Evolutionary conservation across 306 rosid species (phyloP).

Genomic region (Lithocarpus polystachyus): DNA sequence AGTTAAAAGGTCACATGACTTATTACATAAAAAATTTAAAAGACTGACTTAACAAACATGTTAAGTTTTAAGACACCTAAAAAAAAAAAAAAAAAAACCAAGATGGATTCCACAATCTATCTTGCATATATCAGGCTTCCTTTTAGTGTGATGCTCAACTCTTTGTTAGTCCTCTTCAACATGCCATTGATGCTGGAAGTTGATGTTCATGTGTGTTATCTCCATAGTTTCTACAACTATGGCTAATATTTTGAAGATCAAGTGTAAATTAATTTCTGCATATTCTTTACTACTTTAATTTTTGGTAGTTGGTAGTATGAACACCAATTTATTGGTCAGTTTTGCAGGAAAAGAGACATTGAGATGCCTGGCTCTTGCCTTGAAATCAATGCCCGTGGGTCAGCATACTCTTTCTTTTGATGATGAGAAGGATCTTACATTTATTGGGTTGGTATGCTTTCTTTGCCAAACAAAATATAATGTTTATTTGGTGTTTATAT

Average conservation of each 20-base stretch:
- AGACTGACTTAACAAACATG: no score
- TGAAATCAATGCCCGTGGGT: conserved; percentile 76
- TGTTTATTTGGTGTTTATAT: conserved; percentile 21
- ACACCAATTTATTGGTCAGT: conserved; percentile 53
- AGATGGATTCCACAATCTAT: no score
- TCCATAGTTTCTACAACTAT: not conserved
- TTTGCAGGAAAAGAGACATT: conserved; percentile 95
- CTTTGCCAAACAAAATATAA: conserved; percentile 39
- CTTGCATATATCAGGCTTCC: no score
- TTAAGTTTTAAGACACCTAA: no score
- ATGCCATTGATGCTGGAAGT: not conserved
- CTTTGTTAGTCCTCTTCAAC: no score
- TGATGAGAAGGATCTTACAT: conserved; percentile 91
- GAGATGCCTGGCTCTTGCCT: conserved; percentile 92
- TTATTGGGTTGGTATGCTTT: conserved; percentile 99
- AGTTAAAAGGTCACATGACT: no score
- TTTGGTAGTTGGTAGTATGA: conserved; percentile 19
- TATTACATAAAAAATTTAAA: no score
- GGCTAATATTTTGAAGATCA: not conserved
- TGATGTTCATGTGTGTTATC: not conserved
- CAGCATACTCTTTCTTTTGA: conserved; percentile 57
- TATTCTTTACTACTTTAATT: not conserved
- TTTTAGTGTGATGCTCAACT: no score
- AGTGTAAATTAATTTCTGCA: not conserved
- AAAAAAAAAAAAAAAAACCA: no score